Evolutionary conservation across 441 rosid genomes (phyloP), one percentile per base, ranked within the genome.

Genomic region (Brassica balearica): DNA sequence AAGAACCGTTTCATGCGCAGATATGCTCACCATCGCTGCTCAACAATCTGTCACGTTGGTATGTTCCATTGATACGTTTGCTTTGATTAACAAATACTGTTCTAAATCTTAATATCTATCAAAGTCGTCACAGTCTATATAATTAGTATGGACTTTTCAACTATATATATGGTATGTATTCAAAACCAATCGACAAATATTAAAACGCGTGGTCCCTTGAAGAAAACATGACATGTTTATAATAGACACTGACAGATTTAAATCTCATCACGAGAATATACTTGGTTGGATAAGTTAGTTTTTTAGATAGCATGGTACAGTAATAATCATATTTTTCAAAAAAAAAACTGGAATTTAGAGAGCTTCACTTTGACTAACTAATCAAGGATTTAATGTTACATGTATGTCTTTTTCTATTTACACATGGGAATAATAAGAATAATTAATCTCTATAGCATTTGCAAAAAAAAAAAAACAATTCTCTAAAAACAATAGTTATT

Each of bases 21-120:
- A 89, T 71, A 78, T 86, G 68, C 84, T 87, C 4, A 72, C 86
- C 46, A 72, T 86, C 14, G 88, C 89, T 6, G 84, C 90, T 51
- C 80, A 82, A 76, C 86, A 81, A 6, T 83, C 87, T 17, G 85
- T 84, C 3, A 46, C 22, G 6, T 29, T 85, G 86, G 90, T 88
- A 61, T 25, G 60, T 9, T 76, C 46, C 32, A 34, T 9, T 17
- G 2, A 43, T 55, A 10, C 9, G 7, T 23, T 62, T 77, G 71
- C 2, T 58, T 68, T 67, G 1, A 15, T 36, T 58, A 5, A 56
- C 8, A 71, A 20, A 61, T 14, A 20, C 17, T 56, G 19, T 29
- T 65, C 34, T 19, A 0, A 5, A 9, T 53, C 12, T 19, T 68
- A 59, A 25, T 59, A 61, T 12, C 6, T 59, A 8, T 34, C 38